Evolutionary conservation across 805 yeast species (phyloP).

Genomic region (Zygoascus tannicola): DNA sequence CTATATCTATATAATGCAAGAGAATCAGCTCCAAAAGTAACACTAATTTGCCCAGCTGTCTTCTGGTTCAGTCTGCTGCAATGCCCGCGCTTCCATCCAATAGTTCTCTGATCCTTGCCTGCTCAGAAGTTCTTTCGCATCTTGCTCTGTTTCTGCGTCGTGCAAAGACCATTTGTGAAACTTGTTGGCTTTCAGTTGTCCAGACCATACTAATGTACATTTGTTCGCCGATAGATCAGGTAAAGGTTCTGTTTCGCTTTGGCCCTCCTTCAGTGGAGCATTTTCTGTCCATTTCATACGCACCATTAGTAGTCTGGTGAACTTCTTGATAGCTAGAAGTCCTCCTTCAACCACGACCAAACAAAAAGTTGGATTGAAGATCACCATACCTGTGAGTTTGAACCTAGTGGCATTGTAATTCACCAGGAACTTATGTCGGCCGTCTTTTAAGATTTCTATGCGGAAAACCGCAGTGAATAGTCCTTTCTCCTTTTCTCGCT

Average conservation of each 20-base stretch:
- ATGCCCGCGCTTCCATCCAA: slow-evolving; percentile 37
- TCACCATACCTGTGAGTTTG: slow-evolving; percentile 49
- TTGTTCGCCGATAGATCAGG: slow-evolving; percentile 36
- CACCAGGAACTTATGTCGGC: slow-evolving; percentile 62
- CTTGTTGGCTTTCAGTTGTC: slow-evolving; percentile 42
- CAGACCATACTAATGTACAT: slow-evolving; percentile 60
- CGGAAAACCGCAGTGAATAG: slow-evolving; percentile 48
- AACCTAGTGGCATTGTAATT: slow-evolving; percentile 74
- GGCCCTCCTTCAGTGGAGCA: slow-evolving; percentile 28
- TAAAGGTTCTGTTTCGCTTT: slow-evolving; percentile 9
- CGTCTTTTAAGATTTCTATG: slow-evolving; percentile 46
- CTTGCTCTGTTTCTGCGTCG: slow-evolving; percentile 42
- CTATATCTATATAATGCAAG: not conserved
- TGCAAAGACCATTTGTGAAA: slow-evolving; percentile 66
- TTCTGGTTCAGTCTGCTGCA: no score
- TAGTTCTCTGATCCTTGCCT: slow-evolving; percentile 50
- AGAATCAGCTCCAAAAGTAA: no score
- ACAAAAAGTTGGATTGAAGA: slow-evolving; percentile 32
- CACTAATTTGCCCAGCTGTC: no score
- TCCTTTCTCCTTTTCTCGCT: slow-evolving; percentile 45
- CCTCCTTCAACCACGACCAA: slow-evolving; percentile 73
- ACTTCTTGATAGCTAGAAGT: slow-evolving; percentile 49
- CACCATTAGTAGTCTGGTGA: slow-evolving; percentile 47
- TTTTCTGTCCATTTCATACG: slow-evolving; percentile 65
- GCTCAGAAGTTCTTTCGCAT: slow-evolving; percentile 39